Base-by-base conservation (phyloP, 2,329 filamentous ascomycete species). In the Aspergillus eucalypticola region DNA sequence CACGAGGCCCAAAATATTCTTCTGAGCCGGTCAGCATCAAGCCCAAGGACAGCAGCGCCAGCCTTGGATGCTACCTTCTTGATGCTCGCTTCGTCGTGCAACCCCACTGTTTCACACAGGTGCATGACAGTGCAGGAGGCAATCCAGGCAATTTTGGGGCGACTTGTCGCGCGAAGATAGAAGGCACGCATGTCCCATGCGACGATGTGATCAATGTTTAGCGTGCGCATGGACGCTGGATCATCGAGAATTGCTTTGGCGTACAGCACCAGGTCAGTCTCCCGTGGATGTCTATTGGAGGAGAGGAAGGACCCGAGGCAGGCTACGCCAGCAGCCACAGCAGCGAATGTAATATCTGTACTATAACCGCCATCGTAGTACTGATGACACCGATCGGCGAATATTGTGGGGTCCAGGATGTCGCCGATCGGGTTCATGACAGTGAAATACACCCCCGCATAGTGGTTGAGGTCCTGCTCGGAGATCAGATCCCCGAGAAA, bases 1-100 rank as follows among this genome's bases (percentile, higher is more conserved):
- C 72, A 74, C 2, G 67, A 65, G 57, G 73, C 63, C 72, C 71
- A 74, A 49, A 74, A 74, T n/a, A 74, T 73, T 17, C 71, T 52
- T 51, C 70, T 66, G 54, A 73, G 61, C 2, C 71, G 68, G 52
- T 74, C 72, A 2, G 64, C 66, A 64, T 73, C 71, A 65, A 73
- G 62, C 19, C 72, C 71, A 53, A 64, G 15, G 3, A 17, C 48
- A 27, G 59, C 64, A n/a, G 67, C 63, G n/a, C 63, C 59, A 2
- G 70, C 58, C 8, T 61, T 35, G 1, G 69, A 70, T 21, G 70
- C 67, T 11, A 73, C 69, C 19, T 61, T 68, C n/a, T 65, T 62
- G 23, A 73, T 69, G 32, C 64, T 73, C 17, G 60, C 69, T 62
- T 73, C 71, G 35, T 71, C 60, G 39, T 73, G 69, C 15, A 73